A percentile compares a stretch with the other conserved stretches of the same genome.
Evolutionary conservation across 2,329 filamentous ascomycete genomes (phyloP).

Genomic region (Dactylellina drechsleri): DNA sequence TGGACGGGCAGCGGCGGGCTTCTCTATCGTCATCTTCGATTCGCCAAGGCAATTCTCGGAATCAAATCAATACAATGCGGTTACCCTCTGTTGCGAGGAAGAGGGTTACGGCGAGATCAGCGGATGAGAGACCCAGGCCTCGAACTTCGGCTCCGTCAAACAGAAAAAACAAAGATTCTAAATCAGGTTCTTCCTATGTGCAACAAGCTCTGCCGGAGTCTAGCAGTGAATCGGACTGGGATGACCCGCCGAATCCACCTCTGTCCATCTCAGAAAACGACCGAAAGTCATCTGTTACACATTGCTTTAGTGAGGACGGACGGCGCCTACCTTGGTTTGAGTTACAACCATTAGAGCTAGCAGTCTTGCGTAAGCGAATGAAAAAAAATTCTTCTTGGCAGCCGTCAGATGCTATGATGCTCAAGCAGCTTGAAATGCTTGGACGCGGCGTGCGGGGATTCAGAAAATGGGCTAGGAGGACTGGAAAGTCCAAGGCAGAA

Average conservation of each 20-base stretch:
- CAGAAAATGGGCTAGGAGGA: slow-evolving; percentile 51
- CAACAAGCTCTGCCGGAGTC: slow-evolving; percentile 26
- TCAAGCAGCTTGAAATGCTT: slow-evolving; percentile 77
- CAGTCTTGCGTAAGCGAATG: slow-evolving; percentile 81
- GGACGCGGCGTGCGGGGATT: slow-evolving; percentile 68
- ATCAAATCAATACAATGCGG: neutral
- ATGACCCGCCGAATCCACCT: slow-evolving; percentile 56
- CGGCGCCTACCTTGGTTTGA: slow-evolving; percentile 59
- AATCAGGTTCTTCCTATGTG: slow-evolving; percentile 24
- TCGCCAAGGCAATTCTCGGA: slow-evolving; percentile 16
- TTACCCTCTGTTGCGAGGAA: slow-evolving; percentile 19
- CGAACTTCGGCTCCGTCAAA: neutral
- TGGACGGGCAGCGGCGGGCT: slow-evolving; percentile 53
- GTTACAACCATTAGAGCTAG: slow-evolving; percentile 65
- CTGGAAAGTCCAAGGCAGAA: slow-evolving; percentile 40
- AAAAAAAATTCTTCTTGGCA: slow-evolving; percentile 91
- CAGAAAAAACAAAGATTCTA: slow-evolving; percentile 11
- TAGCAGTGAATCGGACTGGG: slow-evolving; percentile 57
- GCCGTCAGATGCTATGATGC: slow-evolving; percentile 86
- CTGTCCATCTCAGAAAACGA: slow-evolving; percentile 27
- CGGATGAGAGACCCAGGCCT: slow-evolving; percentile 11
- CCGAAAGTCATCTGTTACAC: slow-evolving; percentile 41
- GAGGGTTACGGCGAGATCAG: slow-evolving; percentile 19
- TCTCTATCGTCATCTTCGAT: slow-evolving; percentile 27
- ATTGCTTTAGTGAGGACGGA: slow-evolving; percentile 59